Evolutionary conservation across 768 basidiomycete genomes (phyloP).

Genomic region (Lentinula sp.): DNA sequence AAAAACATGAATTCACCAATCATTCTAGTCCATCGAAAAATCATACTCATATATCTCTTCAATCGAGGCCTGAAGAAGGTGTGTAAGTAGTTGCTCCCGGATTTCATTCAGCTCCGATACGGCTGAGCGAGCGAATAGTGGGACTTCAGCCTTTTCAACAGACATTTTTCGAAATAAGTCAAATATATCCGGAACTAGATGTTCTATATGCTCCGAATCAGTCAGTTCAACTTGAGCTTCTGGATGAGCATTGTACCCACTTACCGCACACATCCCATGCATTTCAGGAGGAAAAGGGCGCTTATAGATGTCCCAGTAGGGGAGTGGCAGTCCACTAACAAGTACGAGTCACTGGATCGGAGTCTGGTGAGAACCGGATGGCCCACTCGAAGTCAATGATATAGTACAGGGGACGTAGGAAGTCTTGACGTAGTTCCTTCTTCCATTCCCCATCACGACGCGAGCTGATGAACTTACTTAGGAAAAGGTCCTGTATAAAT

Average conservation of each 20-base stretch:
- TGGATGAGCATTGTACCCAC: not conserved
- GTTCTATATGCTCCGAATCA: not conserved
- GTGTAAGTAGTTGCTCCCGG: not conserved
- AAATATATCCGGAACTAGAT: not conserved
- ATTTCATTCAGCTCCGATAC: not conserved
- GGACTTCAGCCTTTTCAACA: not conserved
- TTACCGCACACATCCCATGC: constrained; percentile 5
- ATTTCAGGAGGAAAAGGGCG: constrained; percentile 1
- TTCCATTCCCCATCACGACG: not conserved
- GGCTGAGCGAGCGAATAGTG: not conserved
- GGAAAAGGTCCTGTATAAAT: not conserved
- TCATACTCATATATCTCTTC: not conserved
- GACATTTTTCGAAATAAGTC: not conserved
- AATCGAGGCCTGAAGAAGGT: not conserved
- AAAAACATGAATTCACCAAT: too few relatives aligned
- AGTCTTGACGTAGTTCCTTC: not conserved
- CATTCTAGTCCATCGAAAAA: too few relatives aligned
- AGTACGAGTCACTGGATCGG: not conserved
- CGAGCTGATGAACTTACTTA: not conserved
- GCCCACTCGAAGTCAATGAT: constrained; percentile 6
- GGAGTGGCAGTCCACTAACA: not conserved
- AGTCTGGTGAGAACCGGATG: not conserved
- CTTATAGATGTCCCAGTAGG: not conserved
- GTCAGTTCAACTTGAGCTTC: not conserved
- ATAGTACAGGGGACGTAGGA: constrained; percentile 2